Evolutionary conservation across 805 yeast genomes (phyloP), one percentile per base, ranked within the genome.

Genomic region (Saturnispora hagleri): DNA sequence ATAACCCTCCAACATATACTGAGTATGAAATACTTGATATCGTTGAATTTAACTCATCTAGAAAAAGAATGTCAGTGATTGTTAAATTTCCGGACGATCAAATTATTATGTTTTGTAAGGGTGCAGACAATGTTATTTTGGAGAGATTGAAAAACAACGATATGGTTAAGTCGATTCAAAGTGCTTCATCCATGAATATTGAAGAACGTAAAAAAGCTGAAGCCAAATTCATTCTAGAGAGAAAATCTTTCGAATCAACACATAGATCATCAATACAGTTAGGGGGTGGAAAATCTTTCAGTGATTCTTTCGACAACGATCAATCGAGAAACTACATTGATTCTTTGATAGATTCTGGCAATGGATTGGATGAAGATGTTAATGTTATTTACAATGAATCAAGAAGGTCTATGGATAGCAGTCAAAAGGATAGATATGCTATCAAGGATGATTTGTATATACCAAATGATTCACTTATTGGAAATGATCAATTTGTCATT

Each of bases 21-120:
- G 71, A 72, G 2, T 93, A 86, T 65, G 81, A 85, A 59, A 72
- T 93, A 8, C 69, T 93, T 55, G 91, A 93, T 54, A 77, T 79
- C 2, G 82, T 93, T 53, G 97, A 91, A 52, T 93, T 93, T 62
- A 74, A 91, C 0, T 87, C 96, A 1, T 72, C 82, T 3, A 80
- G 99, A 61, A 93, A 93, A 68, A 77, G 99, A 62, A 93, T 93
- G 99, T 88, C 97, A 0, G 80, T 87, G n/a, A 65, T 91, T 9
- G 82, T 89, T 1, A 75, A 70, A 54, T 80, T 86, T 58, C 96
- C 97, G 0, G 85, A 86, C 63, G 79, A 79, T 6, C 75, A 85
- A 53, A 75, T 89, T 22, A 80, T 91, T 45, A 62, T 93, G 56
- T 71, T 93, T 43, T 89, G 96, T 68, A 93, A 93, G 68, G 99